A percentile compares a stretch with the other conserved stretches of the same genome.
These are phyloP conservation scores for Porphyrellus cyaneotinctus DNA, from an alignment of 768 basidiomycete genomes.

Conservation along the genomic window DNA sequence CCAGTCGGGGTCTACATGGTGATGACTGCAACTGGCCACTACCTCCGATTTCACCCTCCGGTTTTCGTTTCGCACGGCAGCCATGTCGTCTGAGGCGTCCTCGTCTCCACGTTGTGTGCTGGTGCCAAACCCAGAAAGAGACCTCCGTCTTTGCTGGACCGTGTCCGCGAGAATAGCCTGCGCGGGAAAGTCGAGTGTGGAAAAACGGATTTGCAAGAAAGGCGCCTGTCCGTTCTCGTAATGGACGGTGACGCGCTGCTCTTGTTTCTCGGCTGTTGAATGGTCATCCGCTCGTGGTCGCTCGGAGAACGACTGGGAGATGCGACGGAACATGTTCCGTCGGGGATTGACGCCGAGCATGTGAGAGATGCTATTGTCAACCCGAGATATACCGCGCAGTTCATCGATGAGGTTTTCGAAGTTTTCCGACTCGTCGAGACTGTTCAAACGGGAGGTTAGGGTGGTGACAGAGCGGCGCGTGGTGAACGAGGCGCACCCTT, in stretches of 20 bases:
- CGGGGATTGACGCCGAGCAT: conserved; percentile 50
- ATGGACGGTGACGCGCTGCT: conserved; percentile 49
- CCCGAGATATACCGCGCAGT: conserved; percentile 23
- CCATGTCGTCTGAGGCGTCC: conserved; percentile 10
- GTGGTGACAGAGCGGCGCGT: not conserved
- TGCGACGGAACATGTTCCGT: conserved; percentile 50
- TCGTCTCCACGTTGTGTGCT: not conserved
- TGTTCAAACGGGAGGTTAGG: conserved; percentile 21
- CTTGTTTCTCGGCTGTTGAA: conserved; percentile 8
- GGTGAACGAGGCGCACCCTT: conserved; percentile 50
- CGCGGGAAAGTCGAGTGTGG: conserved; percentile 42
- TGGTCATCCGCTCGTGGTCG: conserved; percentile 2
- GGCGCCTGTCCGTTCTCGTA: conserved; percentile 44
- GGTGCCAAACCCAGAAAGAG: conserved; percentile 8
- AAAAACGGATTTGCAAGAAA: conserved; percentile 53
- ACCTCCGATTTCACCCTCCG: conserved; percentile 15
- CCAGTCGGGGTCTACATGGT: conserved; percentile 10
- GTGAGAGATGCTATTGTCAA: conserved; percentile 34
- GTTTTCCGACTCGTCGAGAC: conserved; percentile 52
- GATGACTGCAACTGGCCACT: not conserved
- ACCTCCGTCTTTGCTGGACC: conserved; percentile 14
- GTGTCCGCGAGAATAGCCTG: conserved; percentile 13
- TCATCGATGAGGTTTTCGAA: conserved; percentile 45
- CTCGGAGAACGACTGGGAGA: conserved; percentile 41
- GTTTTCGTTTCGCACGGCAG: conserved; percentile 1